Evolutionary conservation across 331 rosid genomes (phyloP).

Genomic region (Malus hybrid): DNA sequence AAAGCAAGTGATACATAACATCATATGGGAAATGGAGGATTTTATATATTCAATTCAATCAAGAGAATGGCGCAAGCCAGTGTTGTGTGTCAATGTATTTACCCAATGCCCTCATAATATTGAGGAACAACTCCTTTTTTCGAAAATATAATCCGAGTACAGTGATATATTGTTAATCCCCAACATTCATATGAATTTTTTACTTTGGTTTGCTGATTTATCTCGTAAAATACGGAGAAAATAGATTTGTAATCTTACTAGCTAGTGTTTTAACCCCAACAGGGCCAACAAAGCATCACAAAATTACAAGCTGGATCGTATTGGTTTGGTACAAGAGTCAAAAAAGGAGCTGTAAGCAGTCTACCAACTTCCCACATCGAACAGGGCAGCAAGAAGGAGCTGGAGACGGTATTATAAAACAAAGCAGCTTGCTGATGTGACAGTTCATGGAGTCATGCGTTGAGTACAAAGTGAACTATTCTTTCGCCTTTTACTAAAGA

Average conservation of each 20-base stretch:
- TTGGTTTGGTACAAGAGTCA: no score
- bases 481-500: no score
- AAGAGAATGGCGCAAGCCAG: neutral
- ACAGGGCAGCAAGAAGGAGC: no score
- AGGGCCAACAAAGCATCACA: no score
- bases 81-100: neutral
- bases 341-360: no score
- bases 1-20: conserved; percentile 35
- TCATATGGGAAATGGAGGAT: neutral
- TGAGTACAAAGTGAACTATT: no score
- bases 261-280: no score
- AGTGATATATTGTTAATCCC: neutral
- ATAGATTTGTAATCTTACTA: no score
- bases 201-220: neutral
- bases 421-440: fast-evolving
- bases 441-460: no score
- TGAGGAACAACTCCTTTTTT: neutral
- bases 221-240: neutral
- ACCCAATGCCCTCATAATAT: neutral
- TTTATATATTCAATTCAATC: neutral
- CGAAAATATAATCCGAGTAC: neutral
- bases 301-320: no score
- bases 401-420: no score
- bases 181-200: neutral
- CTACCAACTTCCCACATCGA: no score